Percentiles rank a stretch among this genome's conserved stretches.
Conservation (phyloP, 2,329 filamentous ascomycete genomes). For the Pseudocercospora fuligena region DNA sequence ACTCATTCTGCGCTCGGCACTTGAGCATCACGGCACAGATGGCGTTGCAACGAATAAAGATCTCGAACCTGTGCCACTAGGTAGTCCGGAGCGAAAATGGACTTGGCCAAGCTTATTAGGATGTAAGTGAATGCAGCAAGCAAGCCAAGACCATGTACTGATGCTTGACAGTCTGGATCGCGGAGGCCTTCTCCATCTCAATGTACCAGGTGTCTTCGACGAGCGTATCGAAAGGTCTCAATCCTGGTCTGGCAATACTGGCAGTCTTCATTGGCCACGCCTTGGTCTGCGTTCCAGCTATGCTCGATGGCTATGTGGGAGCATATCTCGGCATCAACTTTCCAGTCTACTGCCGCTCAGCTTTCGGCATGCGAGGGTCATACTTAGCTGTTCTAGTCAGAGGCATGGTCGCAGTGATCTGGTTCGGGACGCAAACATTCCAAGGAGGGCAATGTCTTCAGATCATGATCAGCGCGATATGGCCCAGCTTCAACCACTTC, state of each 20-base stretch:
- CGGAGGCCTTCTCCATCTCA: conserved; percentile 30
- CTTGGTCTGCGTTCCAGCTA: conserved; percentile 28
- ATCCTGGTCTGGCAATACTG: conserved; percentile 30
- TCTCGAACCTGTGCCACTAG: no score
- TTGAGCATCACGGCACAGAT: no score
- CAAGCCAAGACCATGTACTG: no score
- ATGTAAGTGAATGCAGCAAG: no score
- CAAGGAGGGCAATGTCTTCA: neutral
- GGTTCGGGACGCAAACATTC: neutral
- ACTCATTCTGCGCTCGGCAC: no score
- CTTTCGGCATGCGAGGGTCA: conserved; percentile 10
- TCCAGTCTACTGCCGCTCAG: conserved; percentile 1
- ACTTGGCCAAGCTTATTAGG: no score
- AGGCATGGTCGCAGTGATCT: neutral
- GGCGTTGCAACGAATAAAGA: no score
- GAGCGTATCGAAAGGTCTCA: conserved; percentile 29
- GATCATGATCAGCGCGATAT: neutral
- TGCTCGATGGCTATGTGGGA: conserved; percentile 14
- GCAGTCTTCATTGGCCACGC: conserved; percentile 30
- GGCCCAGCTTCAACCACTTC: conserved; percentile 12
- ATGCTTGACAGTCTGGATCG: conserved; percentile 25
- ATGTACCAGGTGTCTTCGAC: conserved; percentile 31
- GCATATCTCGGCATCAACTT: conserved; percentile 15
- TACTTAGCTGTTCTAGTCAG: neutral
- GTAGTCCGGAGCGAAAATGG: no score